Conservation (phyloP, 139 green algal genomes). For the Closterium sp. region DNA sequence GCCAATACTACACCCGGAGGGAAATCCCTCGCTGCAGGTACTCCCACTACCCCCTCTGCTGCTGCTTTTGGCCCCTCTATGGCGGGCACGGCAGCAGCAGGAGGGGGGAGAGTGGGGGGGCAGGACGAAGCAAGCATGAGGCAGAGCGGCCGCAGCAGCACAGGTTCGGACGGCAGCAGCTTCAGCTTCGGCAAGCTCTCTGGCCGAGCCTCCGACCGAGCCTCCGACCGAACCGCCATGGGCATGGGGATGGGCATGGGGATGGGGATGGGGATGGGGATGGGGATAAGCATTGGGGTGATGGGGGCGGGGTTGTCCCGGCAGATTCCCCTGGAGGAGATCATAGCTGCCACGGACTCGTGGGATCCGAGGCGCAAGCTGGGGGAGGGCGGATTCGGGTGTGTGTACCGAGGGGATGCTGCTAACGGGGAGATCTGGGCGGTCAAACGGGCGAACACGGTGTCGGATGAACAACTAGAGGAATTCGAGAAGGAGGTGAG, state of each 20-base stretch:
- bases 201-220: not conserved
- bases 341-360: constrained; percentile 16
- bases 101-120: not conserved
- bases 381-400: constrained; percentile 38
- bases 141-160: not conserved
- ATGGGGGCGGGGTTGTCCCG: not conserved
- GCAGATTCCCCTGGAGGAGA: not conserved
- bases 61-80: too few species aligned
- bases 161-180: not conserved
- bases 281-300: not conserved
- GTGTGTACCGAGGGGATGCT: constrained; percentile 20
- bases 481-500: constrained; percentile 37
- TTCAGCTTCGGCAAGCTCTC: not conserved
- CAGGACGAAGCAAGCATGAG: not conserved
- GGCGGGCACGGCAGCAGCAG: not conserved
- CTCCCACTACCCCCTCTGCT: not conserved
- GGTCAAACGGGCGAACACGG: constrained; percentile 19
- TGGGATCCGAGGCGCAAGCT: constrained; percentile 24
- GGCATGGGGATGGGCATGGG: not conserved
- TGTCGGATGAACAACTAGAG: not conserved
- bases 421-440: constrained; percentile 21
- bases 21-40: too few species aligned
- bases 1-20: not conserved
- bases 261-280: not conserved
- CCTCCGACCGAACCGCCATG: not conserved